A percentile compares a stretch with the other conserved stretches of the same genome.
Evolutionary conservation across 768 basidiomycete species (phyloP).

Genomic region (Boletales sp.): DNA sequence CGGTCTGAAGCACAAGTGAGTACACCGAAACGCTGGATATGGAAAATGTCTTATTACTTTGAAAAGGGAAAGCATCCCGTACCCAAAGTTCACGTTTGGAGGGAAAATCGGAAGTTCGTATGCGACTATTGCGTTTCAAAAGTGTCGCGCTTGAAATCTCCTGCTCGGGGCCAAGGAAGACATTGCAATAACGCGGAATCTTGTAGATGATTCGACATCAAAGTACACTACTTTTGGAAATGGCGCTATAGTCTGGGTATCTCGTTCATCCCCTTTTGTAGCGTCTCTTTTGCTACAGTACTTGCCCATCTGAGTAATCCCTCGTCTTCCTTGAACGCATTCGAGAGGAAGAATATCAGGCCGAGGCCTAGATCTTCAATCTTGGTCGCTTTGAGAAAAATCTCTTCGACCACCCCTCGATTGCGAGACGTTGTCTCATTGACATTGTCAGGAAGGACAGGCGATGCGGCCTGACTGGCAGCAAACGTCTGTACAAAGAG

Average conservation of each 20-base stretch:
- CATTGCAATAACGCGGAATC: background rate
- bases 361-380: conserved; percentile 70
- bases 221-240: background rate
- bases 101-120: conserved; percentile 70
- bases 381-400: conserved; percentile 72
- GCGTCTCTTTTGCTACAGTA: conserved; percentile 62
- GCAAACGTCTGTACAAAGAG: conserved; percentile 69
- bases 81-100: conserved; percentile 72
- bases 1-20: conserved; percentile 64
- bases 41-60: background rate
- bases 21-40: background rate
- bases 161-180: background rate
- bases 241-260: conserved; percentile 31
- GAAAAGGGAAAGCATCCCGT: conserved; percentile 64
- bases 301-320: conserved; percentile 65
- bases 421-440: conserved; percentile 44
- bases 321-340: conserved; percentile 36
- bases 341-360: conserved; percentile 65
- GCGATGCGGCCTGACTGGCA: conserved; percentile 70
- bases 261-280: conserved; percentile 61
- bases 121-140: conserved; percentile 71
- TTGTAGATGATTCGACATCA: no score
- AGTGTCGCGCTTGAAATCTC: conserved; percentile 12
- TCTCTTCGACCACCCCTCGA: conserved; percentile 64
- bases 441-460: conserved; percentile 44